phyloP scores from a whole-genome alignment of 306 rosid species.

The Rosa rugosa region DNA sequence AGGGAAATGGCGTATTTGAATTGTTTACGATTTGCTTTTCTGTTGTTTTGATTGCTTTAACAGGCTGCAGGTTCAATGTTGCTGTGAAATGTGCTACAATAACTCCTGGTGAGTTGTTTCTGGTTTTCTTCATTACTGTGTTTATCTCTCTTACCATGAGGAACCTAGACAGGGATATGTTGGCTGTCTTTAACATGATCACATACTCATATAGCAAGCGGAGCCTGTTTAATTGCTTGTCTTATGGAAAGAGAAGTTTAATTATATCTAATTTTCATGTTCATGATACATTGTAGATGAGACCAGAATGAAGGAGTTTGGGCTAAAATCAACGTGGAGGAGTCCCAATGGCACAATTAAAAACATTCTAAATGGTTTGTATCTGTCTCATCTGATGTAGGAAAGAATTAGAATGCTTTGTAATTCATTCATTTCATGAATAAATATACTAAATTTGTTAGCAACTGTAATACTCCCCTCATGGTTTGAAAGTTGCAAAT shows the following conservation, averaged over 20 bases:
- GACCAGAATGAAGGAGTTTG: conserved; percentile 89
- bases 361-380: conserved; percentile 84
- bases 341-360: conserved; percentile 98
- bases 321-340: conserved; percentile 97
- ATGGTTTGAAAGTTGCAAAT: not conserved
- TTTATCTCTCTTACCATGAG: not conserved
- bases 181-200: not conserved
- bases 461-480: not conserved
- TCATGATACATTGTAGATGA: conserved; percentile 62
- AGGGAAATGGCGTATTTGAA: not conserved
- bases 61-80: conserved; percentile 70
- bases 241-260: not conserved
- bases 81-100: conserved; percentile 97
- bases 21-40: not conserved
- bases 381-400: not conserved
- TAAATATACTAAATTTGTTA: not conserved
- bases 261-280: not conserved
- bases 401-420: not conserved
- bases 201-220: not conserved
- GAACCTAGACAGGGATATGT: not conserved
- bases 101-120: conserved; percentile 74
- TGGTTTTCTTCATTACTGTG: conserved; percentile 21
- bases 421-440: not conserved
- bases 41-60: conserved; percentile 10
- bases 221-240: not conserved